phyloP scores from a whole-genome alignment of 2,329 filamentous ascomycete species.

The Cladosporium sp. region DNA sequence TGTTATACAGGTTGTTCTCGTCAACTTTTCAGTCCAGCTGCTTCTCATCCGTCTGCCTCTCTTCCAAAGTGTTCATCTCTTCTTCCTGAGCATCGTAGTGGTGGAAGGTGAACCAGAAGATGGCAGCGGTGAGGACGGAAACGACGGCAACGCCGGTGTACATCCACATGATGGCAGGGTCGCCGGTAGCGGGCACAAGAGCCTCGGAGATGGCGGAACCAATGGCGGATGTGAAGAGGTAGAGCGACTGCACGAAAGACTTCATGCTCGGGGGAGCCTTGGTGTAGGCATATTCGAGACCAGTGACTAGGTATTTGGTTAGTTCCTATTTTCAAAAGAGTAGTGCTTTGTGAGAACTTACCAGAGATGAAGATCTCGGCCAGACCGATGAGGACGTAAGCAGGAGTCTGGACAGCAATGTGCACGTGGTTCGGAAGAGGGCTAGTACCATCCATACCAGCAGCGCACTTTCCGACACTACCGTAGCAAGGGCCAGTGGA shows the following conservation, averaged over 20 bases:
- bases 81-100: constrained; percentile 48
- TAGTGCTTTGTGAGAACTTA: neutral
- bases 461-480: constrained; percentile 29
- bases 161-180: constrained; percentile 65
- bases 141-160: constrained; percentile 27
- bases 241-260: constrained; percentile 41
- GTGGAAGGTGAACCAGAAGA: constrained; percentile 29
- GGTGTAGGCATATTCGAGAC: constrained; percentile 45
- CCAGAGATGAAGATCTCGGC: constrained; percentile 41
- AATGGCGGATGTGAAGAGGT: constrained; percentile 55
- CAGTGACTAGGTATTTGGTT: constrained; percentile 34
- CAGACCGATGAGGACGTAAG: constrained; percentile 43
- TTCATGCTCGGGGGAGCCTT: constrained; percentile 46
- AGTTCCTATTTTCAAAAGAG: neutral
- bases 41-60: neutral
- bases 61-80: constrained; percentile 47
- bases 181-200: constrained; percentile 55
- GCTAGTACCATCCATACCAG: constrained; percentile 30
- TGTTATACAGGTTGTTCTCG: neutral
- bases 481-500: constrained; percentile 49
- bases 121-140: constrained; percentile 18
- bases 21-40: constrained; percentile 1
- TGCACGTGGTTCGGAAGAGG: constrained; percentile 40
- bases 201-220: constrained; percentile 59
- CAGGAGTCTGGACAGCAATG: constrained; percentile 42